Evolutionary conservation across 108 stramenopile species (phyloP).

Genomic region (Skeletonema marinoi): DNA sequence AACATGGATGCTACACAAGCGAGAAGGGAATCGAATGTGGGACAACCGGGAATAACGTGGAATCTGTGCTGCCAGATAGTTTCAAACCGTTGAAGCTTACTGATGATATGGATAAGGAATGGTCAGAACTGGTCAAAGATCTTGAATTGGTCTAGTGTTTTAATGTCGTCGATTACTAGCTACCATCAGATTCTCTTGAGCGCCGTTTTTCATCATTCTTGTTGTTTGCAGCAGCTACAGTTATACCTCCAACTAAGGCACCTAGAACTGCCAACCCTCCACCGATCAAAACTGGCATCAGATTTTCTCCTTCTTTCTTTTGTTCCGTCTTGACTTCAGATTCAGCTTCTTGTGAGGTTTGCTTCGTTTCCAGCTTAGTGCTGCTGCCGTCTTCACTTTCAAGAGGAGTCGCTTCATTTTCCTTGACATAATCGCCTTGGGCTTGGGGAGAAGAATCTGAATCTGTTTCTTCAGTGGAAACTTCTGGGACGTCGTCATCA

Average conservation of each 20-base stretch:
- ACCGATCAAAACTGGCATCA: slow-evolving; percentile 23
- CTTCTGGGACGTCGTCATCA: background rate
- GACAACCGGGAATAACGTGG: background rate
- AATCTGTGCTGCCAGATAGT: slow-evolving; percentile 21
- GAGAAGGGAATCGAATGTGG: slow-evolving; percentile 4
- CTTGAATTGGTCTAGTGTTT: slow-evolving; percentile 7
- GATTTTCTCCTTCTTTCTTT: background rate
- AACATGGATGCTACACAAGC: slow-evolving; percentile 27
- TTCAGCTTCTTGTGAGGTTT: background rate
- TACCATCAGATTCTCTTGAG: background rate
- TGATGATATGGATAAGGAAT: slow-evolving; percentile 36
- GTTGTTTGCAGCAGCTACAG: slow-evolving; percentile 11
- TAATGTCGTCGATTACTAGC: background rate
- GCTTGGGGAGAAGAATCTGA: background rate
- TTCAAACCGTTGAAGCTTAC: slow-evolving; percentile 35
- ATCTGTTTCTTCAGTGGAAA: background rate
- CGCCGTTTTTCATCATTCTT: slow-evolving; percentile 9
- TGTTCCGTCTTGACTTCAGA: background rate
- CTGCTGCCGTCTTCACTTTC: background rate
- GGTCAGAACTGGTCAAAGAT: slow-evolving; percentile 37
- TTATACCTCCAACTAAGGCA: slow-evolving; percentile 1
- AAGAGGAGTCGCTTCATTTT: background rate
- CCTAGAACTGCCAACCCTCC: slow-evolving; percentile 32
- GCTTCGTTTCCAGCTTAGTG: background rate
- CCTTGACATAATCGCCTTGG: background rate